These are phyloP conservation scores for Vaccinium myrtillus DNA, from an alignment of 148 eudicot genomes.

Conservation along the genomic window DNA sequence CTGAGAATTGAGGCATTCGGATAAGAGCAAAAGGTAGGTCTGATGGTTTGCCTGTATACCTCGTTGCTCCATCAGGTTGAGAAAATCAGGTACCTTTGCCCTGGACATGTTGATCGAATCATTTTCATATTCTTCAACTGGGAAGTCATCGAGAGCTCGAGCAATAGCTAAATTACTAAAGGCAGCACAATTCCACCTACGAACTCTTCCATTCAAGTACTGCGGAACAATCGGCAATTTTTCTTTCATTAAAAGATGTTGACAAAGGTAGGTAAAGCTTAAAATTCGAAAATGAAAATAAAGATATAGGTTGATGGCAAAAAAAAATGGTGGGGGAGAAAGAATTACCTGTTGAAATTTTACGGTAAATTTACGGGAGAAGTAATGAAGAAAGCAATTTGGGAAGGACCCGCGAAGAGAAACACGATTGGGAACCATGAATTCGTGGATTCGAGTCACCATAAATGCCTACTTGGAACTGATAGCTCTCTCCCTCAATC, in stretches of 20 bases:
- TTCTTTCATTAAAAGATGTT: background rate
- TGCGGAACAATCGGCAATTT: constrained; percentile 18
- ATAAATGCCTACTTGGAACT: background rate
- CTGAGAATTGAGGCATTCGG: constrained; percentile 48
- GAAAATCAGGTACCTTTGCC: constrained; percentile 7
- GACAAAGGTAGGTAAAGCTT: background rate
- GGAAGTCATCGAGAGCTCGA: constrained; percentile 17
- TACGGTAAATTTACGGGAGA: constrained; percentile 6
- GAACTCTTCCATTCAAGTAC: constrained; percentile 13
- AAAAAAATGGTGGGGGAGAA: background rate
- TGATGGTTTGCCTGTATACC: constrained; percentile 43
- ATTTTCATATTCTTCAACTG: constrained; percentile 19
- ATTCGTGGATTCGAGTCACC: constrained; percentile 18
- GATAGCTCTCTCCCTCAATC: background rate
- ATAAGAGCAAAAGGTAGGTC: constrained; percentile 62
- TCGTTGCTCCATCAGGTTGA: constrained; percentile 13
- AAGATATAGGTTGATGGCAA: background rate
- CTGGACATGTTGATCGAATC: background rate
- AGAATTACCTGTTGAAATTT: constrained; percentile 21
- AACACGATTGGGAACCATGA: constrained; percentile 14
- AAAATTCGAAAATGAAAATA: background rate
- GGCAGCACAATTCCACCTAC: constrained; percentile 16
- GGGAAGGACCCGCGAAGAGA: constrained; percentile 14
- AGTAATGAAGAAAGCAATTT: constrained; percentile 16
- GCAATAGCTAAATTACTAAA: constrained; percentile 19